Evolutionary conservation across 192 early-diverging fungal genomes (phyloP).

Genomic region (Entomortierella chlamydospora): DNA sequence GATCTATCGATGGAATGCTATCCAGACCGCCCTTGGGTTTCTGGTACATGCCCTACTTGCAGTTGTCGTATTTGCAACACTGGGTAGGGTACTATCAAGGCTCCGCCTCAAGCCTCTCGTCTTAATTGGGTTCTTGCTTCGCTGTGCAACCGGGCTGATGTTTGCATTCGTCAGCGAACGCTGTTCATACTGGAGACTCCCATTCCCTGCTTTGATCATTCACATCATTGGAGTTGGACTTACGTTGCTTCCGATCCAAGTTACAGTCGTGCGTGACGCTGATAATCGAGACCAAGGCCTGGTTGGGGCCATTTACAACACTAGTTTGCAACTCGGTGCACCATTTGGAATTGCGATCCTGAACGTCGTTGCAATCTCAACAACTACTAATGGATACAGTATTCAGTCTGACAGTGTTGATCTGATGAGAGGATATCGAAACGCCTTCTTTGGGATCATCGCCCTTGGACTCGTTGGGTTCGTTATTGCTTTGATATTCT

Average conservation of each 20-base stretch:
- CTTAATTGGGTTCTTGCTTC: constrained; percentile 18
- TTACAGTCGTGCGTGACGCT: constrained; percentile 39
- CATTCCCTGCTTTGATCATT: constrained; percentile 44
- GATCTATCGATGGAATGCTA: constrained; percentile 42
- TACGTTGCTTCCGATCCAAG: constrained; percentile 22
- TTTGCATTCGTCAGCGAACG: constrained; percentile 27
- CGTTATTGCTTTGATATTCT: neutral
- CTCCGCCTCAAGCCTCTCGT: constrained; percentile 21
- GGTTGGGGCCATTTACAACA: constrained; percentile 47
- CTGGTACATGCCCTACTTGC: constrained; percentile 50
- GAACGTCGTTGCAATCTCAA: constrained; percentile 38
- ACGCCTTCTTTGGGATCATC: constrained; percentile 12
- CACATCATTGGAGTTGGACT: constrained; percentile 36
- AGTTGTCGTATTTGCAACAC: constrained; percentile 31
- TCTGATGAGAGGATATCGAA: constrained; percentile 27
- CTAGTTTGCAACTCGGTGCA: constrained; percentile 48
- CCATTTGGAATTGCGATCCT: constrained; percentile 50
- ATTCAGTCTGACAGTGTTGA: neutral
- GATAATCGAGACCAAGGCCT: constrained; percentile 38
- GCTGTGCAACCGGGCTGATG: constrained; percentile 21
- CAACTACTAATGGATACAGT: constrained; percentile 10
- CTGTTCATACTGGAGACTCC: constrained; percentile 30
- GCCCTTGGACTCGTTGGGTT: constrained; percentile 13
- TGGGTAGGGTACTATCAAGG: constrained; percentile 45
- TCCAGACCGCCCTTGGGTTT: constrained; percentile 56